phyloP scores from a whole-genome alignment of 2,329 filamentous ascomycete species.

The Thelonectria olida region DNA sequence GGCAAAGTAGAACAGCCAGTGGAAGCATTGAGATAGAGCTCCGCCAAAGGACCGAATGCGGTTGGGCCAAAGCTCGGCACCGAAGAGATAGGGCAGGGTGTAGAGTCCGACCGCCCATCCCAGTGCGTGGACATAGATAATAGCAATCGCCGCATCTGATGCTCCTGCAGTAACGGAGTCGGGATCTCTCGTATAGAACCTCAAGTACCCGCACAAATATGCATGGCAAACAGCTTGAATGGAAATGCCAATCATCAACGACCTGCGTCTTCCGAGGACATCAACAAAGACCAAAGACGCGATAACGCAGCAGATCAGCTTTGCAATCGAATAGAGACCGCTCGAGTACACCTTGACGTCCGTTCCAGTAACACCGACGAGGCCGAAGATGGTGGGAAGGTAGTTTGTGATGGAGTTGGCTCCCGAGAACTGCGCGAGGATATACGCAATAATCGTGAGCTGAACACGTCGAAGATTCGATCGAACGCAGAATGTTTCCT shows the following conservation, averaged over 20 bases:
- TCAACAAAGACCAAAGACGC: not conserved
- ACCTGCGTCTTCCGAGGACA: conserved; percentile 5
- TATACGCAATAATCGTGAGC: conserved; percentile 31
- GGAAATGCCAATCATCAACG: conserved; percentile 7
- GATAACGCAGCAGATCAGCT: not conserved
- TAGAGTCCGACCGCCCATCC: conserved; percentile 31
- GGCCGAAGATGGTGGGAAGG: conserved; percentile 4
- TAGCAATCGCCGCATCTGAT: conserved; percentile 15
- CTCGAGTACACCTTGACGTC: conserved; percentile 9
- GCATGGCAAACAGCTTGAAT: conserved; percentile 1
- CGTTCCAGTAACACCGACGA: not conserved
- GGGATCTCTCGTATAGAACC: not conserved
- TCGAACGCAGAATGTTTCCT: conserved; percentile 19
- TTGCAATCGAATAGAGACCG: not conserved
- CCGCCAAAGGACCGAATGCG: conserved; percentile 54
- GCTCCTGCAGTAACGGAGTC: not conserved
- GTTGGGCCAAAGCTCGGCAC: conserved; percentile 56
- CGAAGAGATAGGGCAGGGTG: conserved; percentile 35
- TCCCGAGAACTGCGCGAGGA: conserved; percentile 30
- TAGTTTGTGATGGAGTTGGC: conserved; percentile 23
- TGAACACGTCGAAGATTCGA: conserved; percentile 30
- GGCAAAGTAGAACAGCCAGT: conserved; percentile 50
- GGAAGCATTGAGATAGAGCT: conserved; percentile 42
- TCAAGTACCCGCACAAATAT: not conserved
- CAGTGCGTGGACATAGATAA: conserved; percentile 28